Percentiles rank a stretch among this genome's conserved stretches.
phyloP scores from a whole-genome alignment of 1,284 basidiomycete species.

The Gymnopus androsaceus region DNA sequence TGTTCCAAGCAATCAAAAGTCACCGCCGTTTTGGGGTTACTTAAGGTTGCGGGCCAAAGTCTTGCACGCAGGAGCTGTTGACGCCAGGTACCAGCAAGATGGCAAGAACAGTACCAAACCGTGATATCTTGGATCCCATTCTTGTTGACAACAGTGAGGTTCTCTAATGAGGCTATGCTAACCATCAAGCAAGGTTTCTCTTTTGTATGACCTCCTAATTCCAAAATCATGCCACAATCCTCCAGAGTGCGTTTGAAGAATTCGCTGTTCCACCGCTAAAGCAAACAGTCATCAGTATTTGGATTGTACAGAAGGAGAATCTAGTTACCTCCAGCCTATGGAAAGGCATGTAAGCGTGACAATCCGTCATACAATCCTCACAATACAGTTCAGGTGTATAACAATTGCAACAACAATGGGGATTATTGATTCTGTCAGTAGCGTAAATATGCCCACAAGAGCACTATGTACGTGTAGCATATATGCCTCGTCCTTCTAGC shows the following conservation, averaged over 20 bases:
- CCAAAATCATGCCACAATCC: slow-evolving; percentile 5
- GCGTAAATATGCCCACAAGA: background rate
- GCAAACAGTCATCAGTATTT: background rate
- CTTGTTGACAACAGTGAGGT: slow-evolving; percentile 21
- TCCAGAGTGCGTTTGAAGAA: background rate
- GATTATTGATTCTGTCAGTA: background rate
- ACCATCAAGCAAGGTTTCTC: background rate
- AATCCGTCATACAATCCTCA: background rate
- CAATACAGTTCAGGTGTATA: background rate
- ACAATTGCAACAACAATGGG: background rate
- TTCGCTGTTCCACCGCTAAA: slow-evolving; percentile 6
- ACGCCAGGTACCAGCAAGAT: background rate
- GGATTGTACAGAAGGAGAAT: background rate
- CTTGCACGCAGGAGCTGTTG: slow-evolving; percentile 24
- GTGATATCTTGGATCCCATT: slow-evolving; percentile 22
- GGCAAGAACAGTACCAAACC: slow-evolving; percentile 26
- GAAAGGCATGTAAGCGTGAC: background rate
- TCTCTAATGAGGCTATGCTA: background rate
- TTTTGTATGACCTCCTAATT: background rate
- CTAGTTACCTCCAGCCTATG: background rate
- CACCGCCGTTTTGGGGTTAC: slow-evolving; percentile 23
- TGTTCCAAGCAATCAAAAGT: slow-evolving; percentile 26
- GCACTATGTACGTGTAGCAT: background rate
- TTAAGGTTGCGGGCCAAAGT: slow-evolving; percentile 25
- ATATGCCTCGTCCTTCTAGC: background rate